Evolutionary conservation across 2,329 filamentous ascomycete species (phyloP).

Genomic region (Epichloe coenophiala): DNA sequence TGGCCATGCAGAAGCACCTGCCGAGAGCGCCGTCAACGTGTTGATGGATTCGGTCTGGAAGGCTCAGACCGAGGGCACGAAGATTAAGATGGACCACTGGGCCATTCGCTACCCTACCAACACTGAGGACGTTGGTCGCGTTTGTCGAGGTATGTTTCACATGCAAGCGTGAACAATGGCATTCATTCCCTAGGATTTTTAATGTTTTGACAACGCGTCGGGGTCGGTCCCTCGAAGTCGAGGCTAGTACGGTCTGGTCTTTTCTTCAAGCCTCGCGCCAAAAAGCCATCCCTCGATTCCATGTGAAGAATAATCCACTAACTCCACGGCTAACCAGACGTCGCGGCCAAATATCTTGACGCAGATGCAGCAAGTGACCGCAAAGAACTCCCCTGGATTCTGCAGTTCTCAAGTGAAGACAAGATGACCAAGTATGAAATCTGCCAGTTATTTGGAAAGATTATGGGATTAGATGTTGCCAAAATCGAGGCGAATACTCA

Average conservation of each 20-base stretch:
- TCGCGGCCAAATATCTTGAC: constrained; percentile 54
- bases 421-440: constrained; percentile 85
- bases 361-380: constrained; percentile 30
- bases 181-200: not conserved
- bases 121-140: constrained; percentile 74
- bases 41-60: constrained; percentile 67
- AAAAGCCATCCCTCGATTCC: not conserved
- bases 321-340: constrained; percentile 33
- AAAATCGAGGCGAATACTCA: constrained; percentile 56
- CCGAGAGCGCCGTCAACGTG: constrained; percentile 72
- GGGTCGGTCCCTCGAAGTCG: not conserved
- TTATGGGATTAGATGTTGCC: constrained; percentile 60
- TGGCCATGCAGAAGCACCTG: constrained; percentile 53
- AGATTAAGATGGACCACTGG: constrained; percentile 76
- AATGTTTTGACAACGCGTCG: not conserved
- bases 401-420: constrained; percentile 83
- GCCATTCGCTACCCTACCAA: constrained; percentile 76
- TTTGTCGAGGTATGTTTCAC: constrained; percentile 46
- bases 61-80: constrained; percentile 47
- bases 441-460: constrained; percentile 61
- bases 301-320: not conserved
- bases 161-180: not conserved
- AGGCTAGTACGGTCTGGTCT: not conserved
- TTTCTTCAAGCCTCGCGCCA: not conserved
- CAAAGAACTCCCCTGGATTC: constrained; percentile 42